Percentiles rank a stretch among this genome's conserved stretches.
phyloP scores from a whole-genome alignment of 352 stramenopile genomes.

The Globisporangium ultimum region DNA sequence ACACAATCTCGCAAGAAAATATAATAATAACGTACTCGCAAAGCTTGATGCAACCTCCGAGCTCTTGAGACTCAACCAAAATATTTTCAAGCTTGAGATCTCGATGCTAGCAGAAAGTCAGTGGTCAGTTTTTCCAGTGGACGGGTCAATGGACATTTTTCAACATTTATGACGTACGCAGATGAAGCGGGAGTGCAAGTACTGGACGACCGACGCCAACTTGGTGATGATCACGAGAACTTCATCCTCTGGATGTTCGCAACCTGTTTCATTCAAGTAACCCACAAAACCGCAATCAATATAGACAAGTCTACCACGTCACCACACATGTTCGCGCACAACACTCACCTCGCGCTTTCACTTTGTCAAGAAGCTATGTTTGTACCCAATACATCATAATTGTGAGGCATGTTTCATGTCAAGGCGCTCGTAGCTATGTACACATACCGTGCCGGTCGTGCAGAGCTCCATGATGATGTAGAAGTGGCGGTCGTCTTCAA shows the following conservation, averaged over 20 bases:
- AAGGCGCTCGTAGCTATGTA: neutral
- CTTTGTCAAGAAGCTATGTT: conserved; percentile 50
- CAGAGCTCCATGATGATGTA: conserved; percentile 88
- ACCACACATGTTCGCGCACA: neutral
- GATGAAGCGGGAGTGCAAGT: conserved; percentile 79
- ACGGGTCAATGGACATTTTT: too few relatives aligned
- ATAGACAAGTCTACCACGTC: too few relatives aligned
- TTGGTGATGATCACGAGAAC: conserved; percentile 60
- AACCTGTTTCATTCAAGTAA: conserved; percentile 46
- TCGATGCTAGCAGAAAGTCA: conserved; percentile 40
- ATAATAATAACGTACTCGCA: conserved; percentile 60
- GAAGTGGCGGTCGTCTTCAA: conserved; percentile 70
- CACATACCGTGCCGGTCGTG: conserved; percentile 39
- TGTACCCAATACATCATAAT: neutral
- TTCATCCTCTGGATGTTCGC: conserved; percentile 28
- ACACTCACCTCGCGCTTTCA: conserved; percentile 33
- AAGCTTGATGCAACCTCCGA: conserved; percentile 63
- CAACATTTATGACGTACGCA: conserved; percentile 59
- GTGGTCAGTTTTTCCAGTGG: neutral
- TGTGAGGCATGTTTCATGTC: neutral
- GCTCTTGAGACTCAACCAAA: conserved; percentile 50
- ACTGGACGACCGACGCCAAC: conserved; percentile 75
- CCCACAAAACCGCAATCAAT: too few relatives aligned
- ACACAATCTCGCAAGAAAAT: too few relatives aligned
- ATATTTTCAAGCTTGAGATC: conserved; percentile 85